phyloP scores from a whole-genome alignment of 2,329 filamentous ascomycete species.

The Dactylellina cionopaga region DNA sequence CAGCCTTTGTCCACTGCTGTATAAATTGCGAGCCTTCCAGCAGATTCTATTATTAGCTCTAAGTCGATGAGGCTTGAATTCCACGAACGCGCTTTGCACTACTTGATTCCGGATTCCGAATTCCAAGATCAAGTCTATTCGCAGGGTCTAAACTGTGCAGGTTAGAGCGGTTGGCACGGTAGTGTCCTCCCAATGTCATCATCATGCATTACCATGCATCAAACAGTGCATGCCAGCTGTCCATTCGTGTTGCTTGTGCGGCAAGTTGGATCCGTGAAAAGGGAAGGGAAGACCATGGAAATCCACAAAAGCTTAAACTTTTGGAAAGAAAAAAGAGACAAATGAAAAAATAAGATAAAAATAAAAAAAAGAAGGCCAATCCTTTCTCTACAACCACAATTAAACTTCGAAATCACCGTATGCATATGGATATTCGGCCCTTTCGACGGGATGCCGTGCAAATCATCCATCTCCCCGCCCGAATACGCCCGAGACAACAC shows the following conservation, averaged over 20 bases:
- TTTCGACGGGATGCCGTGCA: slow-evolving; percentile 32
- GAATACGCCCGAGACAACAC: slow-evolving; percentile 48
- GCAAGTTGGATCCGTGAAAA: not conserved
- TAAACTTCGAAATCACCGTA: slow-evolving; percentile 3
- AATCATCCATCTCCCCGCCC: slow-evolving; percentile 44
- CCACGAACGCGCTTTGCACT: too few species aligned
- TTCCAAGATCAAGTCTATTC: too few species aligned
- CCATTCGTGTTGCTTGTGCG: too few species aligned
- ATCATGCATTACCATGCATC: slow-evolving; percentile 43
- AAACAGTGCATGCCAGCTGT: slow-evolving; percentile 44
- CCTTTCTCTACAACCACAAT: not conserved
- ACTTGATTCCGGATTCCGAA: too few species aligned
- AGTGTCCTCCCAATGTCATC: slow-evolving; percentile 28
- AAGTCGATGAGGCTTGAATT: too few species aligned
- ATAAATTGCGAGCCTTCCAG: too few species aligned
- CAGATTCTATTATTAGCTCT: too few species aligned
- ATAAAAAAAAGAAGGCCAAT: not conserved
- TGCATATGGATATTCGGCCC: too few species aligned
- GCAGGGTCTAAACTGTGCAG: not conserved
- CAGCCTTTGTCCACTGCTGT: too few species aligned
- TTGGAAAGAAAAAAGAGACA: not conserved
- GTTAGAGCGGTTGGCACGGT: not conserved
- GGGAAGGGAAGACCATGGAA: not conserved
- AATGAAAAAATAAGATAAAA: not conserved
- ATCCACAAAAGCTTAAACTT: not conserved